Evolutionary conservation across 192 early-diverging fungal genomes (phyloP), one percentile per base, ranked within the genome.

Genomic region (Coemansia sp.): DNA sequence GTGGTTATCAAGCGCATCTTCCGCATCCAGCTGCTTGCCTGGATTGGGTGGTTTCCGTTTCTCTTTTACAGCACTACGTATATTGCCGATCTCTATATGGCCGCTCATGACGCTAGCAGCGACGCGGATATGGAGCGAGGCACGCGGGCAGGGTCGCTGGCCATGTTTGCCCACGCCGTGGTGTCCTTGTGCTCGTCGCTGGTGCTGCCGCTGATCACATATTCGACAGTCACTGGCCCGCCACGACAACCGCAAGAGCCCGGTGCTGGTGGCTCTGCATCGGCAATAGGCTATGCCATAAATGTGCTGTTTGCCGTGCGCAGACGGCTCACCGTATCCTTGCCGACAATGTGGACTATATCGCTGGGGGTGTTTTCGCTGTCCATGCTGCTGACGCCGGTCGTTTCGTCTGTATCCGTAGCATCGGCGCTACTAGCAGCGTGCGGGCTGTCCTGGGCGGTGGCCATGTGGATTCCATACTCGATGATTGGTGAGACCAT

Each of bases 11-110:
- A 88, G 45, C 73, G 80, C 46, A 79, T 96, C 15, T 94, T 90
- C 64, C 88, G 88, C 51, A 83, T 92, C 11, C 94, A 98, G 63
- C 89, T 98, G 52, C 93, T 93, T 80, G 84, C 89, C 21, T 98
- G 94, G 94, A 85, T 96, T 66, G 93, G 90, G 9, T 93, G 93
- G 90, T 98, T 98, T 57, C 92, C 94, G 6, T 94, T 96, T 64
- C 76, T 98, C 7, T 96, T 96, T 60, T 98, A 96, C 71, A 83
- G 87, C 59, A 75, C 72, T 4, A 79, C 79, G 6, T 79, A 76
- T 46, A 67, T 80, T 9, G 79, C 76, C 20, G 59, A 66, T 16
- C 54, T 71, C 49, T 59, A 66, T 26, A 58, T 64, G 8, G 56
- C 79, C n/a, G 49, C 40, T 12, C 51, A 62, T 40, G 32, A 45